These are phyloP conservation scores for Pedinophyceae sp. DNA, from an alignment of 139 green algal species.

Conservation along the genomic window DNA sequence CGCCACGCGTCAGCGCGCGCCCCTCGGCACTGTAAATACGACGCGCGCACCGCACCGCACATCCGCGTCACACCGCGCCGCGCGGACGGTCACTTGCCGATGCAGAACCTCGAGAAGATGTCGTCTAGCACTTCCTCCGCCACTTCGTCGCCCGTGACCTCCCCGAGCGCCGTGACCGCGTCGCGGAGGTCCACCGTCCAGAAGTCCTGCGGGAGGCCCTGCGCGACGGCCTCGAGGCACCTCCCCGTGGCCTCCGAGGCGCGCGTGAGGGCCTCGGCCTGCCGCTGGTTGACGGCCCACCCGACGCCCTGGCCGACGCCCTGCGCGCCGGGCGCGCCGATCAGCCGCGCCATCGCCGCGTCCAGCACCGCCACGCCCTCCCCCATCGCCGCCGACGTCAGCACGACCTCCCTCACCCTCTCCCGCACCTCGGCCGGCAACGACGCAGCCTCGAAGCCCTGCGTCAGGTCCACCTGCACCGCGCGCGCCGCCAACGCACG, in stretches of 20 bases:
- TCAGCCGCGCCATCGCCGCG: slow-evolving; percentile 19
- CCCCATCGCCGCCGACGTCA: slow-evolving; percentile 37
- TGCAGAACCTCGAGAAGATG: slow-evolving; percentile 76
- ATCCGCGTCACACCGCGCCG: too few relatives aligned
- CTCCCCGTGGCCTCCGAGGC: slow-evolving; percentile 25
- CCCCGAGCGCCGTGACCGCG: slow-evolving; percentile 67
- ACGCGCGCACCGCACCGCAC: too few relatives aligned
- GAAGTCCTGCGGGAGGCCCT: slow-evolving; percentile 75
- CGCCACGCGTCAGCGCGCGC: too few relatives aligned
- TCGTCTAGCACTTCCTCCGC: slow-evolving; percentile 72
- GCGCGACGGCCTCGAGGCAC: slow-evolving; percentile 30
- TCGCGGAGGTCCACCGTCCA: slow-evolving; percentile 88
- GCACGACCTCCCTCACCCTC: slow-evolving; percentile 25
- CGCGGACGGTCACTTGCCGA: slow-evolving; percentile 72
- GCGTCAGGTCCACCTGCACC: too few relatives aligned
- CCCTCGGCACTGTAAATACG: too few relatives aligned
- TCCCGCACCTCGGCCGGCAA: slow-evolving; percentile 10
- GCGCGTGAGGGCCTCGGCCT: slow-evolving; percentile 66
- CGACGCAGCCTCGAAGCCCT: too few relatives aligned
- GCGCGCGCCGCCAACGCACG: too few relatives aligned
- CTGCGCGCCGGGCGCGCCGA: slow-evolving; percentile 7
- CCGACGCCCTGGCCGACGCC: slow-evolving; percentile 39
- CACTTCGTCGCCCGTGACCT: slow-evolving; percentile 71
- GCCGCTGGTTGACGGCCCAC: slow-evolving; percentile 83
- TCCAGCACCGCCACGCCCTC: slow-evolving; percentile 46